These are phyloP conservation scores for Cercospora sp. DNA, from an alignment of 2,329 filamentous ascomycete species.

Conservation along the genomic window DNA sequence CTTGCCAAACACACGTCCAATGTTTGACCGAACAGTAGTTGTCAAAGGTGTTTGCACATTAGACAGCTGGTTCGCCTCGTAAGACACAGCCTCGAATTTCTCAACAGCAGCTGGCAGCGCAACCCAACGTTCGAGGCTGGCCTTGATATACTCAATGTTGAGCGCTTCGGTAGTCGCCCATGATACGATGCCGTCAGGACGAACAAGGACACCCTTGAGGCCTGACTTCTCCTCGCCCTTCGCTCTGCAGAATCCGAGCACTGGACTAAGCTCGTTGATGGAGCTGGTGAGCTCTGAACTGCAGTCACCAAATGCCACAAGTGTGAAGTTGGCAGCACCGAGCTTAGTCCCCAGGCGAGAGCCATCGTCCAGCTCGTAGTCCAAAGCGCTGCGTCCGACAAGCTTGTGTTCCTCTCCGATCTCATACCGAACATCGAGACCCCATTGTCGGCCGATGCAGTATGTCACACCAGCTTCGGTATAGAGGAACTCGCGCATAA, in stretches of 20 bases:
- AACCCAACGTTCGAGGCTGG: neutral
- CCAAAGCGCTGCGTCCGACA: neutral
- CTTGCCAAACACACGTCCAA: neutral
- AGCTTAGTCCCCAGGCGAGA: slow-evolving; percentile 2
- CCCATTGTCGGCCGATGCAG: neutral
- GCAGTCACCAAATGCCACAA: slow-evolving; percentile 1
- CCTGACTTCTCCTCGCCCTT: neutral
- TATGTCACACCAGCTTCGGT: neutral
- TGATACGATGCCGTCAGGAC: neutral
- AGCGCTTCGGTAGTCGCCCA: neutral
- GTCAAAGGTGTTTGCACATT: neutral
- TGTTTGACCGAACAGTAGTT: neutral
- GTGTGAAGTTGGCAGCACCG: neutral
- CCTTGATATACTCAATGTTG: neutral
- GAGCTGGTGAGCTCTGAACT: neutral
- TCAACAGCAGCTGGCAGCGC: neutral
- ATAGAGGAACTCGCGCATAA: neutral
- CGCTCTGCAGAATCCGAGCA: neutral
- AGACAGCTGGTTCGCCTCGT: neutral
- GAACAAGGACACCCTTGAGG: neutral
- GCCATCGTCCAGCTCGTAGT: slow-evolving; percentile 8
- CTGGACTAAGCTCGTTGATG: neutral
- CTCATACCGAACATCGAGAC: neutral
- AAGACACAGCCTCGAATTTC: neutral
- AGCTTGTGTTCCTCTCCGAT: neutral